phyloP scores from a whole-genome alignment of 2,329 filamentous ascomycete species.

The Coniochaeta ligniaria region DNA sequence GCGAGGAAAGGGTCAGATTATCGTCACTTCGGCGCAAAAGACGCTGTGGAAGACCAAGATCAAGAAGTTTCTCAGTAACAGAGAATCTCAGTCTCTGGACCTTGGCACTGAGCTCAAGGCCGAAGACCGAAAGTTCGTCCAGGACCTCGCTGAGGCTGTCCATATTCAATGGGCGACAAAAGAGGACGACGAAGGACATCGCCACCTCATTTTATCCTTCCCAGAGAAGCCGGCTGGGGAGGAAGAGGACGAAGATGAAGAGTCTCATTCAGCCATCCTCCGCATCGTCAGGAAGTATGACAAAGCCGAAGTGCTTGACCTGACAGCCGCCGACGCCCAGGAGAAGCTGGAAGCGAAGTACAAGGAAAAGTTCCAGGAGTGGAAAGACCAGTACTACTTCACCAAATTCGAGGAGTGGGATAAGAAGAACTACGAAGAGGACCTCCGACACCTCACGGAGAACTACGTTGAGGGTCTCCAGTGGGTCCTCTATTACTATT shows the following conservation, averaged over 20 bases:
- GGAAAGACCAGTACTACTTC: slow-evolving; percentile 92
- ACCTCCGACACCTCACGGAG: slow-evolving; percentile 76
- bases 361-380: slow-evolving; percentile 79
- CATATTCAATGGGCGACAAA: slow-evolving; percentile 51
- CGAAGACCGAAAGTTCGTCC: slow-evolving; percentile 85
- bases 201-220: slow-evolving; percentile 43
- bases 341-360: slow-evolving; percentile 77
- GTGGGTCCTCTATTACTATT: slow-evolving; percentile 98
- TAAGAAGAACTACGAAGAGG: slow-evolving; percentile 64
- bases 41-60: slow-evolving; percentile 73
- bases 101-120: slow-evolving; percentile 68
- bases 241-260: slow-evolving; percentile 72
- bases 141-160: slow-evolving; percentile 67
- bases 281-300: slow-evolving; percentile 88
- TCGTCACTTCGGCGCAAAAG: slow-evolving; percentile 74
- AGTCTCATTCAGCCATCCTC: slow-evolving; percentile 73
- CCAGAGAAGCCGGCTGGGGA: slow-evolving; percentile 49
- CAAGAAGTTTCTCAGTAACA: slow-evolving; percentile 72
- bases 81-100: slow-evolving; percentile 59
- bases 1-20: slow-evolving; percentile 52
- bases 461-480: slow-evolving; percentile 97
- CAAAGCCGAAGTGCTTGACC: slow-evolving; percentile 76
- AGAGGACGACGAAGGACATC: slow-evolving; percentile 47
- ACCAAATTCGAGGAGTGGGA: slow-evolving; percentile 76
- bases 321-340: slow-evolving; percentile 72